Percentiles rank a stretch among this genome's conserved stretches.
These are phyloP conservation scores for Wickerhamomyces rabaulensis DNA, from an alignment of 805 yeast species.

Conservation along the genomic window DNA sequence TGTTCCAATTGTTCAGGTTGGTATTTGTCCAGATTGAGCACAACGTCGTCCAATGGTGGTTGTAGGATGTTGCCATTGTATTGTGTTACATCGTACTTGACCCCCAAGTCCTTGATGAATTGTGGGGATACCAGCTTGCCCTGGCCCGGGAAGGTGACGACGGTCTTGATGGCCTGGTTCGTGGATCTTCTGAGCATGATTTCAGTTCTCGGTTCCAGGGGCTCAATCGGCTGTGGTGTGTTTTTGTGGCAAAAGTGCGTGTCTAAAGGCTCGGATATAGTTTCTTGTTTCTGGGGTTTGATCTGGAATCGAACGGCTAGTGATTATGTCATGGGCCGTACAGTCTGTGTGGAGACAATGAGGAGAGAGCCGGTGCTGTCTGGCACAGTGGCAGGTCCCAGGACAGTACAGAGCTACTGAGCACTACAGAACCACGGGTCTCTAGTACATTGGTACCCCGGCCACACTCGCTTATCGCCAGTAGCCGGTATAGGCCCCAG, in stretches of 20 bases:
- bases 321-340: background rate
- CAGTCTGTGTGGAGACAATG: too few relatives aligned
- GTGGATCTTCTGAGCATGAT: background rate
- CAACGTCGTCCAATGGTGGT: background rate
- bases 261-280: background rate
- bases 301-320: background rate
- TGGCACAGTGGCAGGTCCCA: too few relatives aligned
- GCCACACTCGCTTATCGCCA: too few relatives aligned
- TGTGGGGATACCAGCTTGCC: conserved; percentile 9
- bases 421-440: too few relatives aligned
- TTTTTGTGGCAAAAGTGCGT: background rate
- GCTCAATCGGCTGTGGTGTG: too few relatives aligned
- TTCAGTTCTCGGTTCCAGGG: too few relatives aligned
- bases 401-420: too few relatives aligned
- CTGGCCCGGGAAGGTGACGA: conserved; percentile 23
- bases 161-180: conserved; percentile 2
- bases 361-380: too few relatives aligned
- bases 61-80: background rate
- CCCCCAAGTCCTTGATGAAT: background rate
- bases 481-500: background rate
- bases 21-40: background rate
- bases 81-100: background rate
- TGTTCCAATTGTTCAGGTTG: conserved; percentile 1
- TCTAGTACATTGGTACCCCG: too few relatives aligned
- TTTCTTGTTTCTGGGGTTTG: background rate